Evolutionary conservation across 805 yeast species (phyloP), one percentile per base, ranked within the genome.

Genomic region (Cyberlindnera maritima): DNA sequence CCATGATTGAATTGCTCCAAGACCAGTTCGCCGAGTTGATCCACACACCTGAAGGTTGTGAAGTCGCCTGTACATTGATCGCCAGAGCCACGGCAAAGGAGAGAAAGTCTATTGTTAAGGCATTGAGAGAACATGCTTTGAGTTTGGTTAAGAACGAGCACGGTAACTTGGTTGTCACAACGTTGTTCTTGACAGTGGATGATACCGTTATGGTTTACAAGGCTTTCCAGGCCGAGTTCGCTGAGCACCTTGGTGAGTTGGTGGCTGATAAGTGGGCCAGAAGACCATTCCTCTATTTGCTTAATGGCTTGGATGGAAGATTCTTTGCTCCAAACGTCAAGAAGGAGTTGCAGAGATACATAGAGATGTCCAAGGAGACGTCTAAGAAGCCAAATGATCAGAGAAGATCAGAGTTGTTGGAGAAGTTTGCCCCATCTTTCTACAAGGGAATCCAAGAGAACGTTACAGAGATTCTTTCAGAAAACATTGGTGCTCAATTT

Each of bases 11-110:
- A 51, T 70, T 89, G 37, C 71, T 92, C 52, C 78, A 81, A 44
- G 97, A 91, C 61, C 96, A 90, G 64, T 76, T 89, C 64, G 96
- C 97, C 17, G 97, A 92, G 69, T 76, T 92, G 64, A 96, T 91
- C 28, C 99, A 92, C 65, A 92, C 99, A 0, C 84, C 83, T 45
- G 97, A 91, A 65, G 99, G 99, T 56, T 72, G 92, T 41, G 95
- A 88, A 58, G 97, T 90, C 49, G 97, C 97, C 1, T 81, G 87
- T 58, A 77, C 82, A 26, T 74, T 88, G 52, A 75, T 92, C 49
- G 88, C 96, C 1, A 75, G 76, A 47, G 92, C 97, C 29, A 85
- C 74, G 54, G 97, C 98, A 21, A 92, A 92, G 70, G 97, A 92
- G 69, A 84, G 97, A 73, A 92, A 91, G 69, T 63, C 65, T 41